These are phyloP conservation scores for Simplicillium sp. DNA, from an alignment of 2,329 filamentous ascomycete species.

Conservation along the genomic window DNA sequence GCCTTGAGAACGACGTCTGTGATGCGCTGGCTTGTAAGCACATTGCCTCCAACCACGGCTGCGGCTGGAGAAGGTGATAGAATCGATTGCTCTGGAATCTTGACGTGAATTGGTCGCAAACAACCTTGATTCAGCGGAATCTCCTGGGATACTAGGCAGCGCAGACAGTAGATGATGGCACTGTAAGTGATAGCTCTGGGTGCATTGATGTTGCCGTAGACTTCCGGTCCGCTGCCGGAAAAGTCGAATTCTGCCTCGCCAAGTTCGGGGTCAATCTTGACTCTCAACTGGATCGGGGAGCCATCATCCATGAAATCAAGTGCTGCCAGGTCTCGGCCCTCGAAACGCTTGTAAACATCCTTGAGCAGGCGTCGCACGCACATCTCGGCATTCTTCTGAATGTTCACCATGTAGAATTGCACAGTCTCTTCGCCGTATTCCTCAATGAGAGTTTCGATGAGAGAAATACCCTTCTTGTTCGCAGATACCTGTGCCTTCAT, in stretches of 20 bases:
- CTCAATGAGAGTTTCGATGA: constrained; percentile 64
- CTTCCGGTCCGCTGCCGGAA: constrained; percentile 67
- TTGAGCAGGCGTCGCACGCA: constrained; percentile 67
- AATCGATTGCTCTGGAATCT: constrained; percentile 63
- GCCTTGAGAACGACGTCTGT: constrained; percentile 49
- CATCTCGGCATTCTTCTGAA: constrained; percentile 70
- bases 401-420: constrained; percentile 75
- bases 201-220: constrained; percentile 73
- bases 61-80: constrained; percentile 68
- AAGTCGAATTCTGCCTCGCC: constrained; percentile 79
- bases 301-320: constrained; percentile 81
- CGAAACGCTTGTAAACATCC: constrained; percentile 58
- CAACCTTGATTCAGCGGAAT: constrained; percentile 82
- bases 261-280: constrained; percentile 64
- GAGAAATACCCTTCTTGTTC: constrained; percentile 77
- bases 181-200: constrained; percentile 75
- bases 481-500: constrained; percentile 76
- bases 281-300: constrained; percentile 62
- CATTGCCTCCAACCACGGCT: constrained; percentile 76
- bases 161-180: constrained; percentile 80
- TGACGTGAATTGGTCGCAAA: constrained; percentile 63
- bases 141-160: constrained; percentile 70
- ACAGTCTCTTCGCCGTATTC: constrained; percentile 73
- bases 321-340: constrained; percentile 60
- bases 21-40: constrained; percentile 38